These are phyloP conservation scores for Pontederia crassipes DNA, from an alignment of 176 grass and related monocot species.

Conservation along the genomic window DNA sequence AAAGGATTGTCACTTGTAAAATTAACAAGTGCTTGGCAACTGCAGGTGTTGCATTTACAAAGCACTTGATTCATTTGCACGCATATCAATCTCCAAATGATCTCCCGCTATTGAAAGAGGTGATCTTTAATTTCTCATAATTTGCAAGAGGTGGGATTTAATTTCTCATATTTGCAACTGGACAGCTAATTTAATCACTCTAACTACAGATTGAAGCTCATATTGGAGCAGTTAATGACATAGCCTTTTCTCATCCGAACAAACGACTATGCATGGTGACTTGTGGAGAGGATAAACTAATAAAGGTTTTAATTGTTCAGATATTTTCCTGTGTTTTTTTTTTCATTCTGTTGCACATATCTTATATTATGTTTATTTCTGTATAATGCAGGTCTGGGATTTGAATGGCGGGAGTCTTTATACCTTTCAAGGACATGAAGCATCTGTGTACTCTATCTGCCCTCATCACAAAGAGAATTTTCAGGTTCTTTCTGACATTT, in stretches of 20 bases:
- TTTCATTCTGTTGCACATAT: slow-evolving; percentile 3
- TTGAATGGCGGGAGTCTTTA: slow-evolving; percentile 52
- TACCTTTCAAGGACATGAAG: slow-evolving; percentile 92
- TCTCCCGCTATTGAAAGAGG: slow-evolving; percentile 30
- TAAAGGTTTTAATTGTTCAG: slow-evolving; percentile 47
- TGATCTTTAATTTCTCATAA: slow-evolving; percentile 19
- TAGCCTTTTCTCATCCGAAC: slow-evolving; percentile 83
- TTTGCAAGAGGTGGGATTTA: slow-evolving; percentile 15
- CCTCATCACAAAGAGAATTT: slow-evolving; percentile 92
- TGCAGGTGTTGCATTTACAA: slow-evolving; percentile 81
- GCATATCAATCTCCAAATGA: slow-evolving; percentile 76
- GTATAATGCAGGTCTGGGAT: slow-evolving; percentile 75
- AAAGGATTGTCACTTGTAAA: background rate
- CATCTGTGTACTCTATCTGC: slow-evolving; percentile 86
- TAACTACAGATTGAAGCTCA: slow-evolving; percentile 85
- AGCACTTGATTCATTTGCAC: slow-evolving; percentile 85
- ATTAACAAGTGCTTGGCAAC: slow-evolving; percentile 13
- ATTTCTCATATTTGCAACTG: background rate
- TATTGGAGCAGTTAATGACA: slow-evolving; percentile 84
- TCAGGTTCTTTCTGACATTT: slow-evolving; percentile 42
- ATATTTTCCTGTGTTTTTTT: slow-evolving; percentile 3
- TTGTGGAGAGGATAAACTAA: slow-evolving; percentile 97
- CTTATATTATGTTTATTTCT: slow-evolving; percentile 21
- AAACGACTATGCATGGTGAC: slow-evolving; percentile 80
- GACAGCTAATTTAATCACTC: slow-evolving; percentile 9